Base-by-base conservation (phyloP, 345 rosid genomes). In the Mercurialis annua region DNA sequence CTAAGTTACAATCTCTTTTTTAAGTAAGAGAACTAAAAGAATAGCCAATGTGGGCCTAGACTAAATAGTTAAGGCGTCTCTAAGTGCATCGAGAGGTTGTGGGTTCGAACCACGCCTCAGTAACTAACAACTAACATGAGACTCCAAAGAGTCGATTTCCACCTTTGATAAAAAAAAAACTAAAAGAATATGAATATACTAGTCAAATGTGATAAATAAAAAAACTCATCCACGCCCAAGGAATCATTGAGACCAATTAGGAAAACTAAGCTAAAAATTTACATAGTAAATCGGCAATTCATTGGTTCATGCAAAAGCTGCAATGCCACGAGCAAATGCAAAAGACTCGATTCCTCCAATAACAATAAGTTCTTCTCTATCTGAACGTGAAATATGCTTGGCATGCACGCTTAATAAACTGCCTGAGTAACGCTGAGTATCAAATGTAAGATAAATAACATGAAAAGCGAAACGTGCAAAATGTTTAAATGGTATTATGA, bases 261-360 rank as follows among this genome's bases (percentile, higher is more conserved):
- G 92, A 76, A 88, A 81, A 51, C 78, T 78, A 23, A 92, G 90
- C 36, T 85, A 81, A 77, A 88, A 90, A 69, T 93, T 87, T 16
- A 93, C 83, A 68, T 86, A 90, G 49, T 84, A 93, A 75, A 9
- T 34, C 17, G 58, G 23, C 4, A 58, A 47, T 7, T 33, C 59
- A 51, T 64, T 70, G 0, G 84, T 60, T 75, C 47, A 77, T 5
- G 74, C 74, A 27, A 92, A 82, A 20, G 83, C 78, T 5, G 90
- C 98, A 8, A 76, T 63, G 23, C 98, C 97, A 0, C 92, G 85
- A 38, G 92, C 89, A 68, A 90, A 90, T 0, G 96, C 96, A 5
- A 92, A 88, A 1, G 87, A 83, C 1, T 97, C 88, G 0, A 96
- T 92, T 1, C 97, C 97, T 26, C 93, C 97, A 0, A 85, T 89